These are phyloP conservation scores for Articulospora tetracladia DNA, from an alignment of 495 filamentous ascomycete species.

Conservation along the genomic window DNA sequence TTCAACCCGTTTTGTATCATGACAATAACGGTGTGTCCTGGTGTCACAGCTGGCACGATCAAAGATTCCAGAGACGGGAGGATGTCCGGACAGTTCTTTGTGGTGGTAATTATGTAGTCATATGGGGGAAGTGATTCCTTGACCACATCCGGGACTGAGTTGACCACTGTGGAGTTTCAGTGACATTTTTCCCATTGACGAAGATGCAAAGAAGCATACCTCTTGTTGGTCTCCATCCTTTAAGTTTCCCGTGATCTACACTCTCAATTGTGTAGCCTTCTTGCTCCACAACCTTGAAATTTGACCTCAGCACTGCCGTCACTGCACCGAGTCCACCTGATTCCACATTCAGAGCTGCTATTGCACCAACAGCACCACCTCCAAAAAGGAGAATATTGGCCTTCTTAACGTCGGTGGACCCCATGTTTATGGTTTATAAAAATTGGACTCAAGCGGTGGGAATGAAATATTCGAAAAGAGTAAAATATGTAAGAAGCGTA, in stretches of 20 bases:
- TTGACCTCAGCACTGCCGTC: slow-evolving; percentile 33
- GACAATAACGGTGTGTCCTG: slow-evolving; percentile 42
- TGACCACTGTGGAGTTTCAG: slow-evolving; percentile 25
- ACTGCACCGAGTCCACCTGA: slow-evolving; percentile 29
- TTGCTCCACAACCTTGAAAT: slow-evolving; percentile 24
- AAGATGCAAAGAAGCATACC: too few species aligned
- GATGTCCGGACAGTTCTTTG: slow-evolving; percentile 43
- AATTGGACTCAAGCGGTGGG: too few species aligned
- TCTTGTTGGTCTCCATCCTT: slow-evolving; percentile 27
- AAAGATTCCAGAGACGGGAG: slow-evolving; percentile 32
- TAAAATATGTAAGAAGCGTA: too few species aligned
- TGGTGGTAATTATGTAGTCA: slow-evolving; percentile 47
- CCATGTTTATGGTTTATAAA: background rate
- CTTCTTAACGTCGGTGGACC: background rate
- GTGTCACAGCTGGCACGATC: slow-evolving; percentile 42
- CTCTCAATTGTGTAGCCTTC: slow-evolving; percentile 30
- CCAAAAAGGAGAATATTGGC: slow-evolving; percentile 30
- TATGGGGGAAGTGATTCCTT: slow-evolving; percentile 14
- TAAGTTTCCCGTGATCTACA: slow-evolving; percentile 29
- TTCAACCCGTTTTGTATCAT: slow-evolving; percentile 61
- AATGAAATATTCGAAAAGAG: too few species aligned
- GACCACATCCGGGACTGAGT: slow-evolving; percentile 36
- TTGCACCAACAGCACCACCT: slow-evolving; percentile 33
- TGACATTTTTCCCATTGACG: background rate
- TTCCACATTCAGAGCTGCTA: slow-evolving; percentile 32